phyloP scores from a whole-genome alignment of 306 rosid genomes.

The Malus sylvestris region DNA sequence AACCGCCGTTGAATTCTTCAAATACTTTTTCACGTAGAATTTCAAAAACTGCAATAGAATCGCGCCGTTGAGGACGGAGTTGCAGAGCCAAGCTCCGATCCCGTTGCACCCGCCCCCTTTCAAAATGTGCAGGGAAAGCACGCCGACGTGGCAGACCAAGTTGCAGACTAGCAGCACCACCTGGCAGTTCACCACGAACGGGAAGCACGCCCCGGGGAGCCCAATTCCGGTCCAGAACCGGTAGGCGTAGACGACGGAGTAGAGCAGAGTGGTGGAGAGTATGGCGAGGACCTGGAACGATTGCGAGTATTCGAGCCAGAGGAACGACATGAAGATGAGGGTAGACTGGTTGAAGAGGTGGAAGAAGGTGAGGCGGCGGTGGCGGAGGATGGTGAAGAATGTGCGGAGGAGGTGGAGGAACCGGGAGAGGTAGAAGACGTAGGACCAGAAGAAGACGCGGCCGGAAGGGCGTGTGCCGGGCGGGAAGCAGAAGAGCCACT shows the following conservation, averaged over 20 bases:
- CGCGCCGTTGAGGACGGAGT: conserved; percentile 41
- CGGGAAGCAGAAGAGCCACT: conserved; percentile 80
- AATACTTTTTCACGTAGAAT: conserved; percentile 23
- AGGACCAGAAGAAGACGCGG: conserved; percentile 82
- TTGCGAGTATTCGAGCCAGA: conserved; percentile 76
- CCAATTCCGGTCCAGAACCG: conserved; percentile 56
- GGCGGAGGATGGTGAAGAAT: conserved; percentile 39
- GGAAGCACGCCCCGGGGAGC: conserved; percentile 28
- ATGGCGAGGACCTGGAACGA: conserved; percentile 62
- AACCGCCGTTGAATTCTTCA: conserved; percentile 5
- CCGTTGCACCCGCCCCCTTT: conserved; percentile 90
- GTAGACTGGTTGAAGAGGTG: conserved; percentile 45
- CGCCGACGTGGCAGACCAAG: conserved; percentile 54
- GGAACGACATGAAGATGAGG: conserved; percentile 43
- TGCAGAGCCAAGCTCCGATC: conserved; percentile 67
- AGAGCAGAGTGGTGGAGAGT: conserved; percentile 34
- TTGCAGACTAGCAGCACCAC: conserved; percentile 35
- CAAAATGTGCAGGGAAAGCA: conserved; percentile 41
- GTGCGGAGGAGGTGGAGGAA: conserved; percentile 56
- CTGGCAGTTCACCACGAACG: conserved; percentile 34
- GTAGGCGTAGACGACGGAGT: conserved; percentile 45
- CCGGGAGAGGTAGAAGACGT: conserved; percentile 63
- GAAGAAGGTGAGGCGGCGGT: conserved; percentile 38
- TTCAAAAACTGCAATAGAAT: conserved; percentile 48
- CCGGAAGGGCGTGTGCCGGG: conserved; percentile 69